Conservation (phyloP, 2,329 filamentous ascomycete species). For the Proliferodiscus dingleyae region DNA sequence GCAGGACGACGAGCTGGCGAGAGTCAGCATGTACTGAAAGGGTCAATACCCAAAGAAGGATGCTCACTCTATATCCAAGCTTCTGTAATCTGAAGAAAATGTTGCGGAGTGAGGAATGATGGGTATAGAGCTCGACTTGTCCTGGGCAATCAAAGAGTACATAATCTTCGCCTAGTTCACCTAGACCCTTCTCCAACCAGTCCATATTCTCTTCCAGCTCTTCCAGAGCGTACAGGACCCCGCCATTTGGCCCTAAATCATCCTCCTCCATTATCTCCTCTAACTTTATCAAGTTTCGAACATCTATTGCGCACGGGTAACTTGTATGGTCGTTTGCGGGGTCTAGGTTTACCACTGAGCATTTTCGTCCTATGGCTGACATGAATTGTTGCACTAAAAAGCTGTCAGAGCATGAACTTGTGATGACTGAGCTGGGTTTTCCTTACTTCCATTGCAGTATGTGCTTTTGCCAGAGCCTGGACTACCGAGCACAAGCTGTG, state of each 20-base stretch:
- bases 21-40: slow-evolving; percentile 26
- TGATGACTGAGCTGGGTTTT: not conserved
- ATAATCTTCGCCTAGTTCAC: slow-evolving; percentile 82
- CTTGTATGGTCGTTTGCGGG: slow-evolving; percentile 91
- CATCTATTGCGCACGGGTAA: slow-evolving; percentile 86
- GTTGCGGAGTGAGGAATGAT: slow-evolving; percentile 85
- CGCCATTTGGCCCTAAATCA: slow-evolving; percentile 85
- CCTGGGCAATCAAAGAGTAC: slow-evolving; percentile 94
- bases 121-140: slow-evolving; percentile 95
- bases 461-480: slow-evolving; percentile 95
- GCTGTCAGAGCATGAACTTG: slow-evolving; percentile 7
- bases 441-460: slow-evolving; percentile 88
- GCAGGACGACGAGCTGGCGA: slow-evolving; percentile 78
- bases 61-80: slow-evolving; percentile 78
- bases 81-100: slow-evolving; percentile 91
- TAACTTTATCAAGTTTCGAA: slow-evolving; percentile 80
- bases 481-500: slow-evolving; percentile 76
- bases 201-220: slow-evolving; percentile 92
- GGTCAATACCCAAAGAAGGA: slow-evolving; percentile 16
- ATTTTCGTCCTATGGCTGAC: slow-evolving; percentile 89
- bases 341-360: slow-evolving; percentile 93
- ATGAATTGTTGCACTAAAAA: slow-evolving; percentile 87
- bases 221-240: slow-evolving; percentile 87
- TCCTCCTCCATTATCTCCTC: slow-evolving; percentile 95
- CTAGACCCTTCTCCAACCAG: slow-evolving; percentile 80